These are phyloP conservation scores for Arxiozyma heterogenica DNA, from an alignment of 1,139 yeast species.

Conservation along the genomic window DNA sequence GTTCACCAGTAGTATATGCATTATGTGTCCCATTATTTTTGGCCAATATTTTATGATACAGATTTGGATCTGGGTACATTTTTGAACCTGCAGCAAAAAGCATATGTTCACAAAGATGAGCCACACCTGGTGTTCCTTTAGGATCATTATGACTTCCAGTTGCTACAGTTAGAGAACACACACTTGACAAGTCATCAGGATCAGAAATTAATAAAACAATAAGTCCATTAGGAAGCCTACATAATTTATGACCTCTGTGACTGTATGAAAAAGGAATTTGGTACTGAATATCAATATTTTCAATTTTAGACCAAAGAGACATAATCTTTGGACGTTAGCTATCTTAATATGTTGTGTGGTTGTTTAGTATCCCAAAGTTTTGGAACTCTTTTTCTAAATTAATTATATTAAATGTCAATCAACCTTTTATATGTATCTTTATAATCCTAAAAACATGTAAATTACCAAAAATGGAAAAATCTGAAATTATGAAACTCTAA, in stretches of 20 bases:
- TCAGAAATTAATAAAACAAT: constrained; percentile 47
- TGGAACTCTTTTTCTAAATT: not conserved
- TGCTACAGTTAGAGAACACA: constrained; percentile 44
- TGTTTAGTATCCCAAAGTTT: too few relatives aligned
- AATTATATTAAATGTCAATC: not conserved
- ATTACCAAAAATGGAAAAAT: not conserved
- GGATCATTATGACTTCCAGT: constrained; percentile 62
- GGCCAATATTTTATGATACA: constrained; percentile 38
- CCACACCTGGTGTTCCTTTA: constrained; percentile 45
- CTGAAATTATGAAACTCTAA: not conserved
- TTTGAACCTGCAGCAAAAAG: constrained; percentile 48
- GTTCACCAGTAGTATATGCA: constrained; percentile 61
- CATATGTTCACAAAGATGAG: constrained; percentile 70
- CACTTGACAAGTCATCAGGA: constrained; percentile 39
- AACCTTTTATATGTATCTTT: not conserved
- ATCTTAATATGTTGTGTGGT: not conserved
- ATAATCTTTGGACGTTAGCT: not conserved
- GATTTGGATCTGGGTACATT: constrained; percentile 40
- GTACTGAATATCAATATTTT: constrained; percentile 16
- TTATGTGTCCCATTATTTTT: constrained; percentile 48
- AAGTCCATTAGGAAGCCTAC: constrained; percentile 48
- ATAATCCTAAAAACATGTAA: not conserved
- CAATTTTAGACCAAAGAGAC: constrained; percentile 4
- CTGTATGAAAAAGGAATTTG: constrained; percentile 31
- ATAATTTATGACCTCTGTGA: constrained; percentile 35